Evolutionary conservation across 1,139 yeast genomes (phyloP), one percentile per base, ranked within the genome.

Genomic region (Ogataea hybrid): DNA sequence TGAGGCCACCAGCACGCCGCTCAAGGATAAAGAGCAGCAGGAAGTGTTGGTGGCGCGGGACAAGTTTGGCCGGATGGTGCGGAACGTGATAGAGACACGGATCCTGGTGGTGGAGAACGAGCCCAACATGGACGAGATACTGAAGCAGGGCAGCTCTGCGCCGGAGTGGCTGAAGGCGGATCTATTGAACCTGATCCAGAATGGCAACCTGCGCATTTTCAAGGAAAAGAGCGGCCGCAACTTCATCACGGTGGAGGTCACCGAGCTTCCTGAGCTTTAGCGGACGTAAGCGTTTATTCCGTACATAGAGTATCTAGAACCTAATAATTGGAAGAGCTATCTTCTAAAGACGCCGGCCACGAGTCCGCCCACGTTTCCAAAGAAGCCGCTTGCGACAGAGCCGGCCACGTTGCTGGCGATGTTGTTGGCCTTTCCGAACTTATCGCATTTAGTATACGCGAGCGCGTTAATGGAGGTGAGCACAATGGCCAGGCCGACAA

Each of bases 371-470:
- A 81, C 54, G 50, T 78, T 70, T n/a, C 70, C 61, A 27, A 79
- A 65, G 9, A 80, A 30, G 5, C 69, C 63, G 14, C 73, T 70
- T 1, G 80, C 63, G 27, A 81, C 73, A 36, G 70, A 66, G 5
- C 81, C 73, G 46, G 79, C 70, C 8, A 69, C 36, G 35, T 47
- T 51, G 20, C 47, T 49, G 9, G 64, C 61, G 15, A 61, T 35
- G 32, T 42, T 51, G 45, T 81, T 81, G n/a, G 95, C 95, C 60
- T 80, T 84, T 35, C 92, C 84, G 54, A 86, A 90, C 64, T 84
- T 87, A 61, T 90, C 97, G 65, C 97, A 88, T 54, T 86, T 76
- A 25, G 95, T 85, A 63, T 86, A 90, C 0, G 97, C 97, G 67
- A 88, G 70, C 0, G 95, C 84, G 61, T 90, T 90, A 40, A 94